Evolutionary conservation across 805 yeast species (phyloP).

Genomic region (Nakazawaea ishiwadae): DNA sequence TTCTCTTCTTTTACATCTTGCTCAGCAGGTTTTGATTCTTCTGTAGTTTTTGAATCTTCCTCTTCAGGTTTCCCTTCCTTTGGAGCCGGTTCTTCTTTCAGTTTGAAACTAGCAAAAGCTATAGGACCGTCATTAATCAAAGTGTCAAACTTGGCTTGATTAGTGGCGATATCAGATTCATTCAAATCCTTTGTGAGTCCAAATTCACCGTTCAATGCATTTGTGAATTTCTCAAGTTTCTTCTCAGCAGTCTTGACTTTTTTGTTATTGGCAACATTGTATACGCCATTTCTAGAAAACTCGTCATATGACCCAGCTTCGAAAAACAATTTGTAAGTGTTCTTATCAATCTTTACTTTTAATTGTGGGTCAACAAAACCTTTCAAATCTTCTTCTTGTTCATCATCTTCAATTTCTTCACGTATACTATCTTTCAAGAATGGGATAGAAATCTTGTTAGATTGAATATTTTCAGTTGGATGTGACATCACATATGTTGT

Average conservation of each 20-base stretch:
- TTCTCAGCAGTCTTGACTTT: slow-evolving; percentile 20
- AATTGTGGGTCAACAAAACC: slow-evolving; percentile 67
- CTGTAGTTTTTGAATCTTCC: slow-evolving; percentile 17
- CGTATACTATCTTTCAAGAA: slow-evolving; percentile 60
- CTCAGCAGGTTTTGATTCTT: neutral
- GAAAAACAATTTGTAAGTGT: slow-evolving; percentile 75
- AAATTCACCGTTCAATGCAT: slow-evolving; percentile 39
- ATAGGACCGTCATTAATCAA: slow-evolving; percentile 38
- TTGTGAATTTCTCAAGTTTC: slow-evolving; percentile 14
- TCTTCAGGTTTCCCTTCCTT: slow-evolving; percentile 11
- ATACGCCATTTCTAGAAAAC: slow-evolving; percentile 59
- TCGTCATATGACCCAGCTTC: slow-evolving; percentile 77
- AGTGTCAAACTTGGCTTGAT: slow-evolving; percentile 27
- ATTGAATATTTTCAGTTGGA: slow-evolving; percentile 94
- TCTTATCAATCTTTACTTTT: slow-evolving; percentile 73
- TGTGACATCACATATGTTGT: slow-evolving; percentile 92
- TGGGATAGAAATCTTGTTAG: slow-evolving; percentile 73
- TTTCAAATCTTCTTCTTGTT: slow-evolving; percentile 37
- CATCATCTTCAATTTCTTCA: slow-evolving; percentile 48
- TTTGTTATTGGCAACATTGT: slow-evolving; percentile 30
- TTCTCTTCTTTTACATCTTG: neutral
- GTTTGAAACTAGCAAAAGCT: slow-evolving; percentile 18
- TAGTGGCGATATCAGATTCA: slow-evolving; percentile 28
- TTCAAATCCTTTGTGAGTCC: slow-evolving; percentile 54
- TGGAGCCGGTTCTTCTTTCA: neutral